A percentile compares a stretch with the other conserved stretches of the same genome.
Evolutionary conservation across 1,284 basidiomycete species (phyloP).

Genomic region (Leccinum griseonigrum): DNA sequence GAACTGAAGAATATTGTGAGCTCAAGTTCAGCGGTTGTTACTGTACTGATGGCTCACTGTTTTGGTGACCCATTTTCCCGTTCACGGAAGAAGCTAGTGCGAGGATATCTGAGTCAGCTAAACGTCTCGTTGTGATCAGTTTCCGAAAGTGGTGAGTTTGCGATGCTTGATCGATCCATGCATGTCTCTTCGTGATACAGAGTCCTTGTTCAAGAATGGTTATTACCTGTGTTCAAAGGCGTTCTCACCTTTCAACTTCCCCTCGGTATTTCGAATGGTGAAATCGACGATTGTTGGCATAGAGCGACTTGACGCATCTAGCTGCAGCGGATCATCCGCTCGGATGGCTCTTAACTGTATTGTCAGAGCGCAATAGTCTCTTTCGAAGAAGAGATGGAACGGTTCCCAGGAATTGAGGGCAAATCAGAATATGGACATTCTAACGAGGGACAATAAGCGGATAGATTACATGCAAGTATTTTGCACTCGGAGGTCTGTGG

Average conservation of each 20-base stretch:
- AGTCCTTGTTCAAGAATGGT: neutral
- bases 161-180: neutral
- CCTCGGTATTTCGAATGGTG: neutral
- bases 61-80: constrained; percentile 3
- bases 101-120: neutral
- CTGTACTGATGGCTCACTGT: constrained; percentile 12
- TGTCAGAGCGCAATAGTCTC: constrained; percentile 74
- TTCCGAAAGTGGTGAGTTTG: neutral
- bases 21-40: neutral
- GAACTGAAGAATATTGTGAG: constrained; percentile 8
- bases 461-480: constrained; percentile 68
- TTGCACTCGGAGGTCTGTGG: constrained; percentile 77
- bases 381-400: constrained; percentile 27
- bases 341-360: constrained; percentile 62
- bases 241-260: constrained; percentile 11
- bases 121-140: constrained; percentile 1
- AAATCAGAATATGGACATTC: constrained; percentile 1
- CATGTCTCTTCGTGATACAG: constrained; percentile 5
- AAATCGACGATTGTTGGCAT: constrained; percentile 5
- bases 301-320: constrained; percentile 24
- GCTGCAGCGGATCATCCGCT: constrained; percentile 10
- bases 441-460: neutral
- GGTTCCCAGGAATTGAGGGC: neutral
- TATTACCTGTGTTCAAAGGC: neutral
- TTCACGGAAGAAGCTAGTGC: neutral